Base-by-base conservation (phyloP, 768 basidiomycete species). In the Hirschioporus abietinus region DNA sequence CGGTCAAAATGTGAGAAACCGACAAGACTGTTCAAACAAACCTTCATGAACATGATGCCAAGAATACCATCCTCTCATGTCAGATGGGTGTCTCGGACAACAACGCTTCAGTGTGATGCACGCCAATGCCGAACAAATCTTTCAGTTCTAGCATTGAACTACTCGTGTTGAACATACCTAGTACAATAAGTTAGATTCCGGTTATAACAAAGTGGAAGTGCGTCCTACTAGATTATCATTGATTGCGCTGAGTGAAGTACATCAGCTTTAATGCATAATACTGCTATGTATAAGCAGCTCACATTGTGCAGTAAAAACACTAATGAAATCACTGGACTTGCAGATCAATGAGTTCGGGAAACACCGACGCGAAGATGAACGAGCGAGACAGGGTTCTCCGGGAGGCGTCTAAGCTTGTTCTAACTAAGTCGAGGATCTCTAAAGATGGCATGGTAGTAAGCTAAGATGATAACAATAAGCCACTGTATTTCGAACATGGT, bases 11-110 rank as follows among this genome's bases (percentile, higher is more conserved):
- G 10, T 12, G 20, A 26, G 64, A 26, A n/a, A 57, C 10, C n/a
- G 52, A 18, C 35, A 0, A 1, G 10, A 17, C 20, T 58, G 7
- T 17, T 23, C 57, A n/a, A 0, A 58, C 70, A n/a, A 8, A 74
- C 76, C 65, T 83, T 79, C 6, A 92, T 79, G 64, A 85, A 81
- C 70, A 91, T 84, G 35, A 92, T 84, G 30, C 92, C 91, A 27
- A 92, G 81, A 63, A 92, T 82, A 1, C 89, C 87, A 71, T 92
- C 84, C 59, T 78, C 74, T 75, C 88, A 87, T 64, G 87, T 83
- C 34, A 84, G 71, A 36, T 83, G 79, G 1, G 79, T 77, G 70
- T 91, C 90, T 35, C 86, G 83, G 18, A 91, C 87, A 18, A 88
- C 83, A 30, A 92, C 83, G 10, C 88, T 79, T 58, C 91, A 80